phyloP scores from a whole-genome alignment of 495 filamentous ascomycete species.

The Daldinia grandis region DNA sequence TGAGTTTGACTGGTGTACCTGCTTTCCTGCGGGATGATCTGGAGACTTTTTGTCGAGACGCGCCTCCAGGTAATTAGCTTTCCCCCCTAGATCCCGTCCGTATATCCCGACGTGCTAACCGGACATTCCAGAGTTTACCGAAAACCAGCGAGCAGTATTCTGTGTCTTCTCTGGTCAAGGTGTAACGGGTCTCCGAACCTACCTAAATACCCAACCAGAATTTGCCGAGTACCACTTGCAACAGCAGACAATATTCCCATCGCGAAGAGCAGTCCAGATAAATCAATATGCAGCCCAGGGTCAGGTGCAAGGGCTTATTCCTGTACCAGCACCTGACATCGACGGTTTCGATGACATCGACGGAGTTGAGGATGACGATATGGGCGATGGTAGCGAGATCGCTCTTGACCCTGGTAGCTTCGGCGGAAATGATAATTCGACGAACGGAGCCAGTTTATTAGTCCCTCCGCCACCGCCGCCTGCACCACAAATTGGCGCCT shows the following conservation, averaged over 20 bases:
- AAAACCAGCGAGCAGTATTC: conserved; percentile 92
- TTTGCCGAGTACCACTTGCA: conserved; percentile 39
- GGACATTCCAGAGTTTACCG: conserved; percentile 77
- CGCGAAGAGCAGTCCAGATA: conserved; percentile 11
- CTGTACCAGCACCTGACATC: conserved; percentile 29
- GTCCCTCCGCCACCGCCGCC: conserved; percentile 34
- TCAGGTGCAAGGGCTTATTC: conserved; percentile 9
- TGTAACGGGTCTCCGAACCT: conserved; percentile 77
- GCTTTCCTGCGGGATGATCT: conserved; percentile 81
- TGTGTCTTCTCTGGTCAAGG: conserved; percentile 95
- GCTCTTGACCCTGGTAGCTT: conserved; percentile 45
- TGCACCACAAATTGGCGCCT: neutral
- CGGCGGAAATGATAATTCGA: conserved; percentile 13
- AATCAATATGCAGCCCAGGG: conserved; percentile 27
- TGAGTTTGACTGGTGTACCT: conserved; percentile 94
- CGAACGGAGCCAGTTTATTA: conserved; percentile 15
- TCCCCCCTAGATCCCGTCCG: neutral
- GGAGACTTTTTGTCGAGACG: conserved; percentile 82
- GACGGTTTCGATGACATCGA: conserved; percentile 52
- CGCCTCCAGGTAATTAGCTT: conserved; percentile 69
- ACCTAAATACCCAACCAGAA: conserved; percentile 68
- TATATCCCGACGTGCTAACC: conserved; percentile 40
- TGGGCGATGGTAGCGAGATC: conserved; percentile 56
- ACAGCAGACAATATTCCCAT: conserved; percentile 12
- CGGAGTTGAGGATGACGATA: conserved; percentile 54